Percentiles rank a stretch among this genome's conserved stretches.
Evolutionary conservation across 768 basidiomycete genomes (phyloP).

Genomic region (Botryobasidium botryosum): DNA sequence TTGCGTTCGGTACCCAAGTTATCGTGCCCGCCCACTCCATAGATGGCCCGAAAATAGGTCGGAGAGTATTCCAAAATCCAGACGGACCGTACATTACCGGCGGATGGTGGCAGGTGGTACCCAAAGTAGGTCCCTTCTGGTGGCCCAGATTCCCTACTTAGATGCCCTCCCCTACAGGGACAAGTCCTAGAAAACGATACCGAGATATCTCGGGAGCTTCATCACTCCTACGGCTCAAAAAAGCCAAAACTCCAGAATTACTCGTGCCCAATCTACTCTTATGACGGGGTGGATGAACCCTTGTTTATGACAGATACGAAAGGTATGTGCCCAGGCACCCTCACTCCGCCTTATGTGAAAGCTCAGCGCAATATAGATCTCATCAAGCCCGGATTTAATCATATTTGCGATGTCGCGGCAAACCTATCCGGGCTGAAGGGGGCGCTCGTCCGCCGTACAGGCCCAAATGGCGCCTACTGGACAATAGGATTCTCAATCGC

Average conservation of each 20-base stretch:
- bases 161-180: too few species aligned
- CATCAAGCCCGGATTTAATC: neutral
- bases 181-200: too few species aligned
- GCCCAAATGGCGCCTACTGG: too few species aligned
- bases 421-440: neutral
- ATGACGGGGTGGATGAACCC: neutral
- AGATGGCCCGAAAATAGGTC: neutral
- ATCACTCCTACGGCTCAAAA: too few species aligned
- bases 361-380: neutral
- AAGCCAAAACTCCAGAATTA: neutral
- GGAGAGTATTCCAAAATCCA: neutral
- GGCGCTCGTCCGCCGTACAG: neutral
- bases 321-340: neutral
- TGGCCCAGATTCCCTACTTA: neutral
- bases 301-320: neutral
- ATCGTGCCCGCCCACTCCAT: neutral
- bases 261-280: too few species aligned
- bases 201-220: neutral
- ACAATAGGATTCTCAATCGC: neutral
- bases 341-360: too few species aligned
- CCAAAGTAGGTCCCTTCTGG: neutral
- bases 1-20: slow-evolving; percentile 39
- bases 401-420: neutral
- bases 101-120: neutral
- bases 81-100: neutral